These are phyloP conservation scores for Ophiocytium majus DNA, from an alignment of 352 stramenopile genomes.

Conservation along the genomic window DNA sequence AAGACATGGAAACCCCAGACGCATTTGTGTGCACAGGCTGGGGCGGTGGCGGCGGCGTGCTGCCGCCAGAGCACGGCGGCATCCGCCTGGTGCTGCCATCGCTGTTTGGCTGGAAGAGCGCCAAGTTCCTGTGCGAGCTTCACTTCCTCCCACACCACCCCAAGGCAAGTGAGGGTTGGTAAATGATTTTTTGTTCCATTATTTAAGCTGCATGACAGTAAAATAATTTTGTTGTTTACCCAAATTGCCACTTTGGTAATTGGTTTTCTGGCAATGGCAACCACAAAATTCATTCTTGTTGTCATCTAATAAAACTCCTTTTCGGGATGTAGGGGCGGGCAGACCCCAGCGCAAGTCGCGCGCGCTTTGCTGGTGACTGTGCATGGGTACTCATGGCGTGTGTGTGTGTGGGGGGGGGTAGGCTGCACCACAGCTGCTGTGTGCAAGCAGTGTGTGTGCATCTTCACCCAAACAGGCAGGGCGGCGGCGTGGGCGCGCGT, in stretches of 20 bases:
- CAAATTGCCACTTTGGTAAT: not conserved
- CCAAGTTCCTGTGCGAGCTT: not conserved
- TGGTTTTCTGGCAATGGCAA: not conserved
- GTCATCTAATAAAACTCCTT: no score
- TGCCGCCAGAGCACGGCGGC: constrained; percentile 1
- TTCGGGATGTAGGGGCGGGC: no score
- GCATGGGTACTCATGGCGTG: no score
- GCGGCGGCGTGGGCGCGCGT: no score
- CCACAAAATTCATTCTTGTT: not conserved
- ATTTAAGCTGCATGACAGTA: no score
- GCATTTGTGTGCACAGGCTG: constrained; percentile 18
- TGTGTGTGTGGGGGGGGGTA: no score
- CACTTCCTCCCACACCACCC: constrained; percentile 4
- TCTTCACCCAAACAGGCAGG: no score
- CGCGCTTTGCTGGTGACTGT: no score
- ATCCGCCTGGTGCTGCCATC: not conserved
- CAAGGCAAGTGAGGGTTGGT: not conserved
- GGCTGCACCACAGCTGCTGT: no score
- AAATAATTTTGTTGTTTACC: no score
- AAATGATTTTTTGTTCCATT: not conserved
- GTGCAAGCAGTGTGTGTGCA: no score
- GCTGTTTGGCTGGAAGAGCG: constrained; percentile 12
- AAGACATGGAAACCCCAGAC: not conserved
- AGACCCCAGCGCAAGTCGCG: no score
- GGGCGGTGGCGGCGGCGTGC: not conserved